phyloP scores from a whole-genome alignment of 441 rosid genomes.

The Capsella rubella region DNA sequence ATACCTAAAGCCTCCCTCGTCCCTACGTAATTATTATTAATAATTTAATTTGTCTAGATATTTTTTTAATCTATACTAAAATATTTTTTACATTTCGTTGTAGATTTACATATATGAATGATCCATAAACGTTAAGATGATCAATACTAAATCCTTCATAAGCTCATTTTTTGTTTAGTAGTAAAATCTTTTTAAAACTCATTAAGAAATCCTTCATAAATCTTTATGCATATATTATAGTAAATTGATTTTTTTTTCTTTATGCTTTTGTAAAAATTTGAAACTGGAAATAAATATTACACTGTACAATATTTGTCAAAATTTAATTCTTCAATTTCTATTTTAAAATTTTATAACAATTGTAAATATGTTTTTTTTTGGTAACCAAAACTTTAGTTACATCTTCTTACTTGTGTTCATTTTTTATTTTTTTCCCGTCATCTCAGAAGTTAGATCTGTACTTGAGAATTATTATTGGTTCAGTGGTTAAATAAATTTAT shows the following conservation, averaged over 20 bases:
- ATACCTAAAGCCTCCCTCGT: neutral
- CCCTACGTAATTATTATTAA: no score
- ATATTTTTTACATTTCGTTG: neutral
- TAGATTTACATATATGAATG: neutral
- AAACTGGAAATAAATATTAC: neutral
- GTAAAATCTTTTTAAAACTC: no score
- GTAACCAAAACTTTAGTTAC: no score
- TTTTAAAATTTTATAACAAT: neutral
- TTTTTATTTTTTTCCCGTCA: no score
- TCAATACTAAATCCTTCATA: neutral
- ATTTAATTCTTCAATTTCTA: neutral
- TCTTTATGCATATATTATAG: no score
- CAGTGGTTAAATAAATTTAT: no score
- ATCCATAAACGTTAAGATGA: neutral
- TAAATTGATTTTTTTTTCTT: neutral
- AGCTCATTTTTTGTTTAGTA: neutral
- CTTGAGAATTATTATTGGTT: no score
- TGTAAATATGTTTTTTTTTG: neutral
- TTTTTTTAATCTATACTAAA: neutral
- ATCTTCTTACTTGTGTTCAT: no score
- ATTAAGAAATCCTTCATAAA: no score
- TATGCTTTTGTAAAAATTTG: neutral
- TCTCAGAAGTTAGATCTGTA: no score
- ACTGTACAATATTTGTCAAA: no score
- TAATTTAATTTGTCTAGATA: no score